phyloP scores from a whole-genome alignment of 495 filamentous ascomycete genomes.

The Margaritispora aquatica region DNA sequence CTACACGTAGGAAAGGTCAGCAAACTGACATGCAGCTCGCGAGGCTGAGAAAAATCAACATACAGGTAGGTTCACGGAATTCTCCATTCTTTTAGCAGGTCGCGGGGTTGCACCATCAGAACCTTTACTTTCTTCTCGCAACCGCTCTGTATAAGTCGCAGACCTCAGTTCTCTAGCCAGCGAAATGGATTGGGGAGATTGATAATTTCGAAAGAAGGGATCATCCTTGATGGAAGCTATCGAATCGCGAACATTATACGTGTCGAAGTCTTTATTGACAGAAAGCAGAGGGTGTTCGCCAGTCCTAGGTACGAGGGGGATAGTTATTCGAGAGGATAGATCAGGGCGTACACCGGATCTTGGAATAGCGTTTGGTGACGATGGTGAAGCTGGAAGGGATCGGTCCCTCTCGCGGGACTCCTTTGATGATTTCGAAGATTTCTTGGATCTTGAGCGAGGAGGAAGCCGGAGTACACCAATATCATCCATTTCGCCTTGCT shows the following conservation, averaged over 20 bases:
- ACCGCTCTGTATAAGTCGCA: constrained; percentile 9
- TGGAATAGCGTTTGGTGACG: constrained; percentile 10
- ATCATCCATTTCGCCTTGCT: background rate
- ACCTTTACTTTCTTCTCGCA: constrained; percentile 2
- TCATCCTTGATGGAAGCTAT: constrained; percentile 39
- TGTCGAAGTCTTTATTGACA: constrained; percentile 1
- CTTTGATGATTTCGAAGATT: constrained; percentile 8
- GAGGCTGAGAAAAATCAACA: constrained; percentile 5
- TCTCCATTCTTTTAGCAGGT: constrained; percentile 9
- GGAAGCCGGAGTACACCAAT: constrained; percentile 8
- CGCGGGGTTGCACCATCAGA: constrained; percentile 1
- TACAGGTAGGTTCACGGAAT: constrained; percentile 31
- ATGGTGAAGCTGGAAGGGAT: background rate
- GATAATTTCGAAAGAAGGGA: constrained; percentile 37
- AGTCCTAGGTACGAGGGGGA: constrained; percentile 6
- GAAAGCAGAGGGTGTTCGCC: background rate
- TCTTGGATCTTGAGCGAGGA: constrained; percentile 10
- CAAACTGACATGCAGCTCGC: background rate
- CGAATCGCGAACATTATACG: constrained; percentile 32
- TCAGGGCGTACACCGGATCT: constrained; percentile 9
- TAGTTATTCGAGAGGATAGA: constrained; percentile 12
- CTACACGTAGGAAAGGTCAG: constrained; percentile 4
- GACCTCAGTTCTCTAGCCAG: constrained; percentile 22
- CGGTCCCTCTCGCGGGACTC: background rate
- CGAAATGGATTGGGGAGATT: constrained; percentile 25